Evolutionary conservation across 352 stramenopile species (phyloP).

Genomic region (Pseudoperonospora humuli): DNA sequence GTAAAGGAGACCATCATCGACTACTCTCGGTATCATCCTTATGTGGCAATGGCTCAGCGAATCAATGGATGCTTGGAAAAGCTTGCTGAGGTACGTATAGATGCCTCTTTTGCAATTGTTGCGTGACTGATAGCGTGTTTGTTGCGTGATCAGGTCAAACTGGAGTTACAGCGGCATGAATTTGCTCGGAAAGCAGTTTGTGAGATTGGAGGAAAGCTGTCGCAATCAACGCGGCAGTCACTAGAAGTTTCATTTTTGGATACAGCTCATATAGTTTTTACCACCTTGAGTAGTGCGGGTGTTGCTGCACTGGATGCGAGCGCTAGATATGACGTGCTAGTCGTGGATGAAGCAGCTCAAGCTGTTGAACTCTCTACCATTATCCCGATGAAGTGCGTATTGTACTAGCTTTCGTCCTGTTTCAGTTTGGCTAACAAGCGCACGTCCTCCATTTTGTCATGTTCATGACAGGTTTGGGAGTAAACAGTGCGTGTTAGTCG

Average conservation of each 20-base stretch:
- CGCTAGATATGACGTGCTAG: slow-evolving; percentile 70
- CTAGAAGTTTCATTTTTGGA: slow-evolving; percentile 85
- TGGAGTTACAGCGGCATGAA: slow-evolving; percentile 80
- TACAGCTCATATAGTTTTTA: slow-evolving; percentile 90
- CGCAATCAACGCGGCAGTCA: slow-evolving; percentile 60
- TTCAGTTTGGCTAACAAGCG: slow-evolving; percentile 4
- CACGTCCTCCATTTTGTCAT: not conserved
- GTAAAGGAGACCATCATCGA: slow-evolving; percentile 37
- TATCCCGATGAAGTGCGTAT: slow-evolving; percentile 84
- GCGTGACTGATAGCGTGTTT: slow-evolving; percentile 3
- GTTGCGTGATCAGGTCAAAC: slow-evolving; percentile 41
- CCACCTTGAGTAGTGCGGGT: slow-evolving; percentile 85
- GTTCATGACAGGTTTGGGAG: slow-evolving; percentile 62
- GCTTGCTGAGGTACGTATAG: slow-evolving; percentile 47
- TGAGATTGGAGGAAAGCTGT: slow-evolving; percentile 53
- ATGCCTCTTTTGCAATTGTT: not conserved
- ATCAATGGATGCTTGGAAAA: slow-evolving; percentile 77
- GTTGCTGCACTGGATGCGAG: slow-evolving; percentile 73
- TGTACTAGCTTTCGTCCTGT: not conserved
- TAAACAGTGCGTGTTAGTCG: slow-evolving; percentile 88
- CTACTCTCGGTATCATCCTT: slow-evolving; percentile 62
- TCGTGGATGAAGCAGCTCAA: slow-evolving; percentile 84
- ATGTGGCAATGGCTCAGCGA: slow-evolving; percentile 60
- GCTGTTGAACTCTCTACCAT: slow-evolving; percentile 82
- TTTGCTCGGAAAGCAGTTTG: slow-evolving; percentile 60